A percentile compares a stretch with the other conserved stretches of the same genome.
These are phyloP conservation scores for Hygrocybe coccinea DNA, from an alignment of 768 basidiomycete genomes.

Conservation along the genomic window DNA sequence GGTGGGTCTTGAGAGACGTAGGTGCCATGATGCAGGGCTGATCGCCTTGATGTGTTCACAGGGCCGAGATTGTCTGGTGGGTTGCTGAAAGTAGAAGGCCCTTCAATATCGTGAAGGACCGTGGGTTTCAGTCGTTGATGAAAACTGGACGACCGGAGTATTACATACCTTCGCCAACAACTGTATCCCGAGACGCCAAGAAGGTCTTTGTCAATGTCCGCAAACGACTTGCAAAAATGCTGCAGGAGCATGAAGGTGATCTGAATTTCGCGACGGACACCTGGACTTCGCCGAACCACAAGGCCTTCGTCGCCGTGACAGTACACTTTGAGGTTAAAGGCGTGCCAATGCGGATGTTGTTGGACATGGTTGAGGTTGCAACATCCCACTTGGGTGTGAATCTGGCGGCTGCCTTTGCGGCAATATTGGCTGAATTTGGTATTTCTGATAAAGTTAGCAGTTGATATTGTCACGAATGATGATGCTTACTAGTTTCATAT, in stretches of 20 bases:
- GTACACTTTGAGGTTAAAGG: constrained; percentile 34
- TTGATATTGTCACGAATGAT: neutral
- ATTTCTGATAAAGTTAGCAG: constrained; percentile 31
- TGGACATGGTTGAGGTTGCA: constrained; percentile 38
- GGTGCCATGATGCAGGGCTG: neutral
- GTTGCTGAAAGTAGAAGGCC: constrained; percentile 30
- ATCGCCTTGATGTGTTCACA: constrained; percentile 3
- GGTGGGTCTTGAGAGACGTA: constrained; percentile 11
- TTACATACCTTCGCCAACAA: constrained; percentile 30
- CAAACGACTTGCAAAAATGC: constrained; percentile 24
- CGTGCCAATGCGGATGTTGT: constrained; percentile 19
- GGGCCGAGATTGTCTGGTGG: constrained; percentile 33
- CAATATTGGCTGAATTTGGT: constrained; percentile 33
- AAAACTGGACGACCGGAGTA: constrained; percentile 19
- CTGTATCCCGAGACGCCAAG: constrained; percentile 27
- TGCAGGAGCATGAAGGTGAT: constrained; percentile 19
- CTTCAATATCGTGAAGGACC: constrained; percentile 10
- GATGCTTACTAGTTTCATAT: neutral
- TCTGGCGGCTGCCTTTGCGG: constrained; percentile 32
- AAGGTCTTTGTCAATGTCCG: constrained; percentile 22
- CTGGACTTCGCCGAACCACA: too few relatives aligned
- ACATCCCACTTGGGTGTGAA: constrained; percentile 32
- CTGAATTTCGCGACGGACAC: too few relatives aligned
- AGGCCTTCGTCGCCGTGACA: constrained; percentile 1
- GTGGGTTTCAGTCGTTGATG: too few relatives aligned